These are phyloP conservation scores for Pholiota conissans DNA, from an alignment of 768 basidiomycete genomes.

Conservation along the genomic window DNA sequence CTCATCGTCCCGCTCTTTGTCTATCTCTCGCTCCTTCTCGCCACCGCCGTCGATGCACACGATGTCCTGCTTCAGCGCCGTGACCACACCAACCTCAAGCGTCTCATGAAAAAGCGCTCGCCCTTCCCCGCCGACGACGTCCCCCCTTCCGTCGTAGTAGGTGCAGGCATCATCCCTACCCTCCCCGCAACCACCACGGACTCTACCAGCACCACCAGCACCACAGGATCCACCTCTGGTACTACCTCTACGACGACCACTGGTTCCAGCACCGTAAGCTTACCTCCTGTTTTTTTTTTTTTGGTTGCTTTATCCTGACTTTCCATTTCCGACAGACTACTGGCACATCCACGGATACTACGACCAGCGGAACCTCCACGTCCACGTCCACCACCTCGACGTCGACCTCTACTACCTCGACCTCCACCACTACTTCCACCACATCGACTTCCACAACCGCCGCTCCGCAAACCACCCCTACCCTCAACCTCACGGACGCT, in stretches of 20 bases:
- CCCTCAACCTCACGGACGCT: constrained; percentile 20
- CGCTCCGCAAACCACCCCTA: not conserved
- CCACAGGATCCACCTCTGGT: not conserved
- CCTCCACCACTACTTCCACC: not conserved
- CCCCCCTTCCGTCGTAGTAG: constrained; percentile 29
- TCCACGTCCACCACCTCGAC: not conserved
- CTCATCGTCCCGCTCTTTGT: constrained; percentile 65
- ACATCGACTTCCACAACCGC: not conserved
- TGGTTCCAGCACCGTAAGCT: not conserved
- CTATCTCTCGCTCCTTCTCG: constrained; percentile 54
- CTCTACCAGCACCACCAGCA: not conserved
- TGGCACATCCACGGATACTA: not conserved
- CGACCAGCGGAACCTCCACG: not conserved
- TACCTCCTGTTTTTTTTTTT: not conserved
- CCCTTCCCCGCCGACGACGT: constrained; percentile 27
- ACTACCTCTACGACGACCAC: not conserved
- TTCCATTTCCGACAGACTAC: not conserved
- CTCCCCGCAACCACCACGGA: constrained; percentile 8
- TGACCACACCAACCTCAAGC: constrained; percentile 68
- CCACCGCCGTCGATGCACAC: constrained; percentile 47
- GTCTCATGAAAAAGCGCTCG: constrained; percentile 69
- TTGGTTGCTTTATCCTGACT: not conserved
- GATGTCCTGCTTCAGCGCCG: constrained; percentile 44
- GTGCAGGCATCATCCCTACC: constrained; percentile 30
- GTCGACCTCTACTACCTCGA: not conserved